These are phyloP conservation scores for Globisporangium iwayamae DNA, from an alignment of 352 stramenopile species.

Conservation along the genomic window DNA sequence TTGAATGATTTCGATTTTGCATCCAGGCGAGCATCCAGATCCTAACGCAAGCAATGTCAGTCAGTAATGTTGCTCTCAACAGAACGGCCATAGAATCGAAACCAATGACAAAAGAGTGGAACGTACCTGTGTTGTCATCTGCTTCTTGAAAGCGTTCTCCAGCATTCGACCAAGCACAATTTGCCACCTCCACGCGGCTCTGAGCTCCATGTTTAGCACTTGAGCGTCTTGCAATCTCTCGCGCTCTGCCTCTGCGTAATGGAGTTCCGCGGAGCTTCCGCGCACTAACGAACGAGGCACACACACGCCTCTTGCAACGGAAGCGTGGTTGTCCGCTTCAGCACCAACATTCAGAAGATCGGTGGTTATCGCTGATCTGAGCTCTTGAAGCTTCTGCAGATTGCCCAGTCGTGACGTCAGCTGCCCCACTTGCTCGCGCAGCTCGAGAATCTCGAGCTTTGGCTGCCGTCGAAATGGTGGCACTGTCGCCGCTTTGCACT, in stretches of 20 bases:
- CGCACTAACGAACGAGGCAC: neutral
- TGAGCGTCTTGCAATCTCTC: slow-evolving; percentile 30
- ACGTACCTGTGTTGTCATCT: neutral
- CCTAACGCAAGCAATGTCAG: too few species aligned
- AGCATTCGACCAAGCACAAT: slow-evolving; percentile 36
- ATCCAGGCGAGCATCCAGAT: too few species aligned
- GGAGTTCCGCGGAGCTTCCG: slow-evolving; percentile 25
- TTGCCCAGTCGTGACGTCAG: neutral
- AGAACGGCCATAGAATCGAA: too few species aligned
- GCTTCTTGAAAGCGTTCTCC: slow-evolving; percentile 33
- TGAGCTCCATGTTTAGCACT: slow-evolving; percentile 38
- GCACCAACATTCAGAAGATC: too few species aligned
- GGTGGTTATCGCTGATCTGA: too few species aligned
- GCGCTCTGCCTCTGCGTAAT: slow-evolving; percentile 32
- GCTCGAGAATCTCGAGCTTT: slow-evolving; percentile 5
- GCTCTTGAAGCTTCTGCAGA: neutral
- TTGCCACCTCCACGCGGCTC: slow-evolving; percentile 30
- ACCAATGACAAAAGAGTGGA: too few species aligned
- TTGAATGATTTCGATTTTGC: too few species aligned
- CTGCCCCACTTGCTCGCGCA: slow-evolving; percentile 8
- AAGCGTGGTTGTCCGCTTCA: too few species aligned
- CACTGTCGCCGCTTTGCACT: neutral
- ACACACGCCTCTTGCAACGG: neutral
- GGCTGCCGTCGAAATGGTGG: neutral
- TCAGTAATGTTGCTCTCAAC: too few species aligned